Evolutionary conservation across 305 asterid genomes (phyloP), one percentile per base, ranked within the genome.

Genomic region (Lippia alba): DNA sequence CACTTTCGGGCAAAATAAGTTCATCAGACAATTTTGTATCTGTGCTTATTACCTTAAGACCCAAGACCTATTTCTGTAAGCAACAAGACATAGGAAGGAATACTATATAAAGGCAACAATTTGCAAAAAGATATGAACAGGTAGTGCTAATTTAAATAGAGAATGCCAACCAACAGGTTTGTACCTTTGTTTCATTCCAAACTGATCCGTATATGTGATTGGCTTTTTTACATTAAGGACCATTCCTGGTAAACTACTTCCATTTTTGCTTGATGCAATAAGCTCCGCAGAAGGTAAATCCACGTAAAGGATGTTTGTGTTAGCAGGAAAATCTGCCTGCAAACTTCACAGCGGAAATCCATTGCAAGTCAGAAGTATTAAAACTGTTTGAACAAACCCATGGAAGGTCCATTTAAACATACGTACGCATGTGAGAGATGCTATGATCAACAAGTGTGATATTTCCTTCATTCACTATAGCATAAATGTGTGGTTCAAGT

Each of bases 251-350:
- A 94, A 84, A 79, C 99, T 83, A 78, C 80, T 82, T 56, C 74
- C 83, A 19, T 75, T 82, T 63, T 85, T 80, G 74, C 99, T 84
- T 49, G 98, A 91, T 54, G 88, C 99, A 80, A 94, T 67, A 69
- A 68, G 82, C 86, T 88, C 97, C 9, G 95, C 99, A 73, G 96
- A 87, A 77, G 87, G 88, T 80, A 94, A 84, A 89, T 94, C 99
- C 81, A 94, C 91, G 17, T 94, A 94, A 56, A 94, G 84, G 72
- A 94, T 94, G 73, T 94, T 94, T 72, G 99, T 94, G 80, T 94
- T 94, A 76, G 99, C 96, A 72, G 99, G 98, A 85, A 90, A 94
- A 68, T 88, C 85, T 57, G 78, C 89, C 91, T 84, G 97, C 89
- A 84, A 82, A 78, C 99, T 94, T 82, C 65, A 81, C 67, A 79